Evolutionary conservation across 139 green algal species (phyloP).

Genomic region (Picochlorum sp.): DNA sequence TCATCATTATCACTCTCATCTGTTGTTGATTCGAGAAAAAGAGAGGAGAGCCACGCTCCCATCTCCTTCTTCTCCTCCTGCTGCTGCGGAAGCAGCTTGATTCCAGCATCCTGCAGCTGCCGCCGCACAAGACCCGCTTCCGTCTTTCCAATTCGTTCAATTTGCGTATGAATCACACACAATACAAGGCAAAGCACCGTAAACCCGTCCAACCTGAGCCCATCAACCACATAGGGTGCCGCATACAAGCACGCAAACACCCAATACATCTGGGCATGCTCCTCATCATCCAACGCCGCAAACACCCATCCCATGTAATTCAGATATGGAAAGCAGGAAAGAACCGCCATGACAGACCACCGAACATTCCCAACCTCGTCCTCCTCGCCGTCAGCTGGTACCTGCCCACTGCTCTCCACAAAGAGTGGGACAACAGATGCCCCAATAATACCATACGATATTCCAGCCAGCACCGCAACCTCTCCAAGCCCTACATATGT

Average conservation of each 20-base stretch:
- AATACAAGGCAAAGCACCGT: slow-evolving; percentile 32
- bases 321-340: slow-evolving; percentile 53
- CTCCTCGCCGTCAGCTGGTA: slow-evolving; percentile 23
- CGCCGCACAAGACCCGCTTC: slow-evolving; percentile 10
- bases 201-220: slow-evolving; percentile 50
- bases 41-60: too few species aligned
- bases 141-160: slow-evolving; percentile 28
- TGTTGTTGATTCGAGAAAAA: neutral
- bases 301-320: slow-evolving; percentile 65
- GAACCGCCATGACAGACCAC: slow-evolving; percentile 51
- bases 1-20: neutral
- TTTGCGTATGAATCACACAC: slow-evolving; percentile 48
- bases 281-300: slow-evolving; percentile 46
- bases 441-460: too few species aligned
- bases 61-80: too few species aligned
- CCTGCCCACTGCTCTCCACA: slow-evolving; percentile 15
- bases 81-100: too few species aligned
- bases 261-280: slow-evolving; percentile 41
- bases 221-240: slow-evolving; percentile 46
- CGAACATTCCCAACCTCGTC: slow-evolving; percentile 33
- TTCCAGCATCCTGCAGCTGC: too few species aligned
- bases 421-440: too few species aligned
- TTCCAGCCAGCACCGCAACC: too few species aligned
- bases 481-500: too few species aligned
- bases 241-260: slow-evolving; percentile 49